Evolutionary conservation across 2,329 filamentous ascomycete genomes (phyloP).

Genomic region (Ophiocordyceps camponoti-floridani): DNA sequence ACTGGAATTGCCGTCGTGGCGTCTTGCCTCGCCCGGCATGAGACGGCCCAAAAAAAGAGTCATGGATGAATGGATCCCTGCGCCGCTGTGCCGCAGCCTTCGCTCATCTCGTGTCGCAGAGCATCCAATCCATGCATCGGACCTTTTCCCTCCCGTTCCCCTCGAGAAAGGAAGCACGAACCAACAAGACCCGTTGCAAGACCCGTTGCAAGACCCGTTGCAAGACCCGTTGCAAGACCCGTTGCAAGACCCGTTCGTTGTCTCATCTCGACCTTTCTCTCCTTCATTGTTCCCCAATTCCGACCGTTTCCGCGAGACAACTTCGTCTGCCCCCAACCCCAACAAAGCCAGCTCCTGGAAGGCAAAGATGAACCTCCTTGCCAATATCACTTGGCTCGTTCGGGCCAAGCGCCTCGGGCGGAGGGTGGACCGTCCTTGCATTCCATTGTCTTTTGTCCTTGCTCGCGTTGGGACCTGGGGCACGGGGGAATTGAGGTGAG

Average conservation of each 20-base stretch:
- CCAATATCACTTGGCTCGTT: not conserved
- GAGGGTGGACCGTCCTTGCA: too few relatives aligned
- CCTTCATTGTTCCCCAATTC: not conserved
- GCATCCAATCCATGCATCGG: not conserved
- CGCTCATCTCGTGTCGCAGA: not conserved
- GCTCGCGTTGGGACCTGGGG: too few relatives aligned
- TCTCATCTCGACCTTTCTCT: not conserved
- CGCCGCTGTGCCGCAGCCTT: not conserved
- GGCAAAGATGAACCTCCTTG: not conserved
- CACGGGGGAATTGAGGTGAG: too few relatives aligned
- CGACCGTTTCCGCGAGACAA: too few relatives aligned
- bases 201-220: too few relatives aligned
- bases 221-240: too few relatives aligned
- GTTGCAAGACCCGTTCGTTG: too few relatives aligned
- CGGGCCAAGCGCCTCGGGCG: not conserved
- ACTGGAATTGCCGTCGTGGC: not conserved
- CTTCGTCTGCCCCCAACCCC: too few relatives aligned
- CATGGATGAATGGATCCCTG: not conserved
- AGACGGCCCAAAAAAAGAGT: not conserved
- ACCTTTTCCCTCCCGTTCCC: not conserved
- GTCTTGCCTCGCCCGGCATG: constrained; percentile 1
- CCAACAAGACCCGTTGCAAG: too few relatives aligned
- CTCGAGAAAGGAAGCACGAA: not conserved
- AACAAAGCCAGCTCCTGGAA: not conserved
- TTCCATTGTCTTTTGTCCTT: too few relatives aligned